Base-by-base conservation (phyloP, 2,329 filamentous ascomycete genomes). In the Chrysoporthe deuterocubensis region DNA sequence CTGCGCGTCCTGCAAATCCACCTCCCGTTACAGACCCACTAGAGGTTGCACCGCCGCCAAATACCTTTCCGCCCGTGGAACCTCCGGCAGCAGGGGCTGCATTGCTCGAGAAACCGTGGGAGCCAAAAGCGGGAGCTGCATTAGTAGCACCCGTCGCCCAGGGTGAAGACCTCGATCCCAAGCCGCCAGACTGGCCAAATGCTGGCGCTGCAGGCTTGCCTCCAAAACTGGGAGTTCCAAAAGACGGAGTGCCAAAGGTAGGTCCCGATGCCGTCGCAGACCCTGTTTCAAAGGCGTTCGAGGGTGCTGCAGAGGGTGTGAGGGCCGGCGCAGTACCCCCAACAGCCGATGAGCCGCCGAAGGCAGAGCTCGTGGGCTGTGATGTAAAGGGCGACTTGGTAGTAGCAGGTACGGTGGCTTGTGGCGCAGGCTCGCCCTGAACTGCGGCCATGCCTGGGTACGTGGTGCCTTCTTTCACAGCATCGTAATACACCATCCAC, bases 401-500 rank as follows among this genome's bases (percentile, higher is more conserved):
- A 71, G 71, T 52, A 74, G 74, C 57, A 69, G 79, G 78, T 34
- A 79, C 72, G 57, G 78, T 76, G 69, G 78, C 75, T 72, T 64
- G 79, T 9, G 77, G 73, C 1, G 77, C 70, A 8, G 80, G 68
- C 3, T 77, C 73, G 2, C 78, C 78, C 67, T 83, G 81, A 43
- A 81, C 81, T 57, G 80, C 81, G 52, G 84, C 81, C 71, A 97
- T 82, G 4, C 91, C 92, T 52, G 90, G 86, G 77, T 94, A 98
- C 0, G 88, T 87, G 7, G 87, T 88, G 3, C 90, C 90, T 73
- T 90, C 83, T 68, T 90, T 88, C 70, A 99, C 89, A 1, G 95
- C 94, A 54, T 96, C 93, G 46, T 91, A 88, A 79, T 97, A 97
- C 26, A 98, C 87, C 56, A 98, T 81, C 93, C 95, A 97, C 94